Base-by-base conservation (phyloP, 2,329 filamentous ascomycete genomes). In the Alternaria incomplexa region DNA sequence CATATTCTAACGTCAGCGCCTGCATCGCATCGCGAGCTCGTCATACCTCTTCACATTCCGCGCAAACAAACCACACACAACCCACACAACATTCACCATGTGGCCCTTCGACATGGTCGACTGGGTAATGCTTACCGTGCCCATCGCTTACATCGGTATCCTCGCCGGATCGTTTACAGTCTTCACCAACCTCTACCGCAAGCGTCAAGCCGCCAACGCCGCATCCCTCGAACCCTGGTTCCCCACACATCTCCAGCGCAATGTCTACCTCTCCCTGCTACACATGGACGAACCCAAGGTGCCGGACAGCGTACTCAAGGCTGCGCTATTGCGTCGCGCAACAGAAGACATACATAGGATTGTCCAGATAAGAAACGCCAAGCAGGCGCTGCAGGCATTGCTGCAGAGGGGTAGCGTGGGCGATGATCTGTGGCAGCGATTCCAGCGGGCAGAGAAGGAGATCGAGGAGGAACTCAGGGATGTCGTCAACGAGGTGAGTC, bases 391-490 rank as follows among this genome's bases (percentile, higher is more conserved):
- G 76, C 90, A 91, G 76, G 87, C 90, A 23, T 83, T 99, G 69
- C 82, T 98, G 72, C 93, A 97, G 81, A 87, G 93, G 67, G 96
- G 96, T 52, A 97, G 93, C 75, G 93, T 99, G 2, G 95, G 96
- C 13, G 96, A 99, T 79, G 96, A 99, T 80, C 82, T 99, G 71
- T 97, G 93, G 91, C 93, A 97, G 84, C 87, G 95, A 43, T 97
- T 98, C 81, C 82, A 90, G 81, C 88, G 93, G 54, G 96, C 95
- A 1, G 96, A 99, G 87, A 94, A 96, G 84, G 96, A 99, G 82
- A 96, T 98, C 85, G 94, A 99, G 83, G 93, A 93, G 70, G 96
- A 99, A 82, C 85, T 99, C 65, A 89, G 93, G 73, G 96, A 99
- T 81, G 95, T 98, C 23, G 93, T 98, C 32, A 88, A 90, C 73